Conservation (phyloP, 2,329 filamentous ascomycete species). For the Alternaria incomplexa region DNA sequence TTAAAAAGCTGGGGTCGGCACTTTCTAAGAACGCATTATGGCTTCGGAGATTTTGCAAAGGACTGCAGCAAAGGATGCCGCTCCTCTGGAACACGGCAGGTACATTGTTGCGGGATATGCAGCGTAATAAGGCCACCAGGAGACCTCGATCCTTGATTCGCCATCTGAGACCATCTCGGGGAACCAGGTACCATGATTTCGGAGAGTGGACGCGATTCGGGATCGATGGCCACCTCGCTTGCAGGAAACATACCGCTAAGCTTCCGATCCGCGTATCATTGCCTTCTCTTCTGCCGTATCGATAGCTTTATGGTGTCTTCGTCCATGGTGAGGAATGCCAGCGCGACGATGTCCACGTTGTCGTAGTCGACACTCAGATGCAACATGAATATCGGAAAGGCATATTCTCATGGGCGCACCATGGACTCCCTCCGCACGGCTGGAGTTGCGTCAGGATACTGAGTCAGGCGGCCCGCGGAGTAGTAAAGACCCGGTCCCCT, state of each 20-base stretch:
- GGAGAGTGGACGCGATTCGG: neutral
- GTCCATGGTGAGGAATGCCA: neutral
- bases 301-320: neutral
- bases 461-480: neutral
- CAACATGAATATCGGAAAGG: neutral
- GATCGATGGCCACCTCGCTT: neutral
- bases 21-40: neutral
- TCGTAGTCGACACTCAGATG: neutral
- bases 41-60: neutral
- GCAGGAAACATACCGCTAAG: neutral
- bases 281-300: neutral
- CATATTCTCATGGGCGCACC: neutral
- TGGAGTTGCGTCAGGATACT: neutral
- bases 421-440: neutral
- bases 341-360: neutral
- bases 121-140: neutral
- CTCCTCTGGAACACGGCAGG: neutral
- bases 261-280: neutral
- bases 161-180: neutral
- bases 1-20: neutral
- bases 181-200: conserved; percentile 4
- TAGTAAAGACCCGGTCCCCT: neutral
- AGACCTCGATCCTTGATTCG: neutral
- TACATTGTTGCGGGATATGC: neutral
- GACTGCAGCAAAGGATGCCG: neutral